Base-by-base conservation (phyloP, 257 asterid genomes). In the Avicennia marina region DNA sequence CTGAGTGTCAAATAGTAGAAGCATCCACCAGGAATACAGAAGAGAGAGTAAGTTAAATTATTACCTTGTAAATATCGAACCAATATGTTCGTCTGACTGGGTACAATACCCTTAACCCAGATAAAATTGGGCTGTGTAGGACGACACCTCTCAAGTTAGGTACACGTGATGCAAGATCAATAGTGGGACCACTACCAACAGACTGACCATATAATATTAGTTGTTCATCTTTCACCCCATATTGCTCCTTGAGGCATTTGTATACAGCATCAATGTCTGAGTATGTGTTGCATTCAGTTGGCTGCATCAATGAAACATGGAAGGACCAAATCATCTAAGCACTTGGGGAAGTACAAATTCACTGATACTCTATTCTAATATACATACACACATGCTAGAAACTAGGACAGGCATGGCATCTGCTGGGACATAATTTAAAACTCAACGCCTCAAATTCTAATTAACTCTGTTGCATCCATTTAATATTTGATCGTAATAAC, bases 1-100 rank as follows among this genome's bases (percentile, higher is more conserved):
- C 38, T 46, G 15, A 65, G 66, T 40, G 27, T 36, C 60, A 36
- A n/a, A 47, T 48, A 11, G 48, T 11, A n/a, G 13, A 36, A 36
- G 13, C 13, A 36, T 36, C 6, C 2, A 11, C 10, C 3, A 11
- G 10, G 41, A 36, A 36, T 2, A 36, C 12, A 5, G 41, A 11
- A 11, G 13, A 36, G 13, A 7, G 13, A 36, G 13, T n/a, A n/a
- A n/a, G n/a, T n/a, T n/a, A n/a, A n/a, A n/a, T n/a, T n/a, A 40
- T 60, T 69, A 94, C 99, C 99, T 89, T 86, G 87, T 86, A 94
- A 42, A 94, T 89, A 73, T 94, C 99, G 70, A 94, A 89, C 97
- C 95, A 94, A 68, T 77, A 94, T 32, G 99, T 86, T 58, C 95
- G 72, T 71, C 84, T 94, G 22, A 81, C 95, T 58, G 97, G 97